phyloP scores from a whole-genome alignment of 306 rosid genomes.

The Fragaria vesca region DNA sequence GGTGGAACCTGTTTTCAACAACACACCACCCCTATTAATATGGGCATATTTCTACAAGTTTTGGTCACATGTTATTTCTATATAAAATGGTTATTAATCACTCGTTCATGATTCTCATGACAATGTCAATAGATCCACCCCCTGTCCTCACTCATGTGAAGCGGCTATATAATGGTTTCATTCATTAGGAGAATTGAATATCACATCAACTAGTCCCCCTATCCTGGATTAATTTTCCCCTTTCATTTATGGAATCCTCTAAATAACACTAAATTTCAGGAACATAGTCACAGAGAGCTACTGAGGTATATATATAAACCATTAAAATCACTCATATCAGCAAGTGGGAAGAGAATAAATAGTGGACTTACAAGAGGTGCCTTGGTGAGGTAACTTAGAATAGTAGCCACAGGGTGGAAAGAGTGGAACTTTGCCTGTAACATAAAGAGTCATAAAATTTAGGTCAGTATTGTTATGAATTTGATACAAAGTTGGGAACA shows the following conservation, averaged over 20 bases:
- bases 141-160: not conserved
- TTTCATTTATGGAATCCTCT: not conserved
- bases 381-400: slow-evolving; percentile 94
- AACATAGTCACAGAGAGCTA: not conserved
- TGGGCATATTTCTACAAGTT: not conserved
- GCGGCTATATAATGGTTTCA: no score
- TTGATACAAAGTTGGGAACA: not conserved
- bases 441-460: not conserved
- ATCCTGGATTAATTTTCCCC: not conserved
- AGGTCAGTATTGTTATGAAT: not conserved
- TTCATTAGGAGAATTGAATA: not conserved
- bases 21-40: not conserved
- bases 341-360: not conserved
- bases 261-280: not conserved
- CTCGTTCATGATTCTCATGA: slow-evolving; percentile 1
- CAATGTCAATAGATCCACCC: not conserved
- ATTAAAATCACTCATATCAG: no score
- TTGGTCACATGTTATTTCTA: not conserved
- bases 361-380: slow-evolving; percentile 84
- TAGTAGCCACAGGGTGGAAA: slow-evolving; percentile 93
- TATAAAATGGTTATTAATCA: not conserved
- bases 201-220: slow-evolving; percentile 1
- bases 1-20: slow-evolving; percentile 78
- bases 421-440: slow-evolving; percentile 89
- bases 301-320: not conserved